Conservation (phyloP, 2,329 filamentous ascomycete genomes). For the Sarocladium strictum region DNA sequence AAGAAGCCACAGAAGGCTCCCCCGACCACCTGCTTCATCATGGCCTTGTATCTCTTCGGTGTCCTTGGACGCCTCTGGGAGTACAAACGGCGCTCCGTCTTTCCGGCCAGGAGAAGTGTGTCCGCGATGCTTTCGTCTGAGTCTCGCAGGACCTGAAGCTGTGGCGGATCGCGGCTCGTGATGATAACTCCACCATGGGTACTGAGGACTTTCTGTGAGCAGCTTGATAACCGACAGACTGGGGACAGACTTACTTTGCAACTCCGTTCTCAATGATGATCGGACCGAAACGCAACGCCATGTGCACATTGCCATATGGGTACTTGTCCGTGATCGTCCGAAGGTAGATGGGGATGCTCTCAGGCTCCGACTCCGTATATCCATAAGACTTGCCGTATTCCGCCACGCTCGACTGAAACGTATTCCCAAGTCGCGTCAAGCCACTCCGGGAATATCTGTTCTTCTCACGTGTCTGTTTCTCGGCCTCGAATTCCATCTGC, state of each 20-base stretch:
- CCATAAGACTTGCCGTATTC: conserved; percentile 18
- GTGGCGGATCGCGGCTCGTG: conserved; percentile 19
- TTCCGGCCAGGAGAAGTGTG: conserved; percentile 17
- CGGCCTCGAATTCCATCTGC: background rate
- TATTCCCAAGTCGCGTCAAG: conserved; percentile 12
- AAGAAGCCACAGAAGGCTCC: conserved; percentile 26
- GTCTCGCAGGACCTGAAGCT: conserved; percentile 18
- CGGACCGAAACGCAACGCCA: conserved; percentile 32
- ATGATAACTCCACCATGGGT: conserved; percentile 20
- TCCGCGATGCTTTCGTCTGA: conserved; percentile 15
- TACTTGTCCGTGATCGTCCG: conserved; percentile 23
- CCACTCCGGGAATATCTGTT: background rate
- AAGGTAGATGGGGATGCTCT: conserved; percentile 25
- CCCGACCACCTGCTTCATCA: conserved; percentile 35
- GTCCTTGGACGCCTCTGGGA: conserved; percentile 13
- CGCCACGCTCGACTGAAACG: conserved; percentile 10
- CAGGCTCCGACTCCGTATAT: conserved; percentile 15
- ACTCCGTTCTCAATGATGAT: conserved; percentile 34
- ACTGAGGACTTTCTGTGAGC: conserved; percentile 13
- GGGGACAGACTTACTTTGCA: conserved; percentile 22
- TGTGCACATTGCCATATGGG: conserved; percentile 33
- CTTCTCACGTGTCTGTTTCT: background rate
- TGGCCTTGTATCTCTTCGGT: conserved; percentile 27
- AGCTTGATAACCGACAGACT: too few relatives aligned
- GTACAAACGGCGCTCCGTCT: conserved; percentile 14